phyloP scores from a whole-genome alignment of 306 rosid genomes.

The Sophora flavescens region DNA sequence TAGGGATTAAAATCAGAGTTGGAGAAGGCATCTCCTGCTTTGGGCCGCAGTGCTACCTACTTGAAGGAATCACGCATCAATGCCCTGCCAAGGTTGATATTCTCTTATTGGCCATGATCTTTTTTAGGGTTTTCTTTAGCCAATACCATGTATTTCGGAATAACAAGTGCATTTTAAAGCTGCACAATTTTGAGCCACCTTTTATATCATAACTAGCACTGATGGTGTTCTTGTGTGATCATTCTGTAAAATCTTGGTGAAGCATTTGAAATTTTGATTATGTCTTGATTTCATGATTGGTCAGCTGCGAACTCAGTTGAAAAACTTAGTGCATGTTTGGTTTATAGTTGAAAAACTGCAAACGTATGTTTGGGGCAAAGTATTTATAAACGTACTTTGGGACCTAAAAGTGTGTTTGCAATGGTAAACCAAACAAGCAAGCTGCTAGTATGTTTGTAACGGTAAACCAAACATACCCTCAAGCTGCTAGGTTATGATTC shows the following conservation, averaged over 20 bases:
- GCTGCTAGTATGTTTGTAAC: too few relatives aligned
- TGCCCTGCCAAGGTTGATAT: conserved; percentile 85
- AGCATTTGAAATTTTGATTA: conserved; percentile 14
- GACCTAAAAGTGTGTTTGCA: too few relatives aligned
- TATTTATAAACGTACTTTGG: too few relatives aligned
- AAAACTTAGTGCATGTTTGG: neutral
- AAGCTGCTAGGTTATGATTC: neutral
- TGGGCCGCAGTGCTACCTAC: conserved; percentile 92
- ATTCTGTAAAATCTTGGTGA: conserved; percentile 3
- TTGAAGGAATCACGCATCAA: conserved; percentile 90
- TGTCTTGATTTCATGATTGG: neutral
- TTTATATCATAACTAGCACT: neutral
- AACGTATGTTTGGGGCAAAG: too few relatives aligned
- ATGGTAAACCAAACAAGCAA: too few relatives aligned
- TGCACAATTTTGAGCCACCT: neutral
- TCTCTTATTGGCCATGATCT: conserved; percentile 23
- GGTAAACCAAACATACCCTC: too few relatives aligned
- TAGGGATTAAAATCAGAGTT: conserved; percentile 96
- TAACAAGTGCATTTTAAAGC: conserved; percentile 14
- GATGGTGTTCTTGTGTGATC: neutral
- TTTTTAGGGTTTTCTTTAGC: conserved; percentile 4
- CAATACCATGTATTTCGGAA: conserved; percentile 11
- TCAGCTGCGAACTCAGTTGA: conserved; percentile 8
- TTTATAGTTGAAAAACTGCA: too few relatives aligned
- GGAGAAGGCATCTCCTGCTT: conserved; percentile 87